Evolutionary conservation across 768 basidiomycete species (phyloP).

Genomic region (Hydnomerulius pinastri): DNA sequence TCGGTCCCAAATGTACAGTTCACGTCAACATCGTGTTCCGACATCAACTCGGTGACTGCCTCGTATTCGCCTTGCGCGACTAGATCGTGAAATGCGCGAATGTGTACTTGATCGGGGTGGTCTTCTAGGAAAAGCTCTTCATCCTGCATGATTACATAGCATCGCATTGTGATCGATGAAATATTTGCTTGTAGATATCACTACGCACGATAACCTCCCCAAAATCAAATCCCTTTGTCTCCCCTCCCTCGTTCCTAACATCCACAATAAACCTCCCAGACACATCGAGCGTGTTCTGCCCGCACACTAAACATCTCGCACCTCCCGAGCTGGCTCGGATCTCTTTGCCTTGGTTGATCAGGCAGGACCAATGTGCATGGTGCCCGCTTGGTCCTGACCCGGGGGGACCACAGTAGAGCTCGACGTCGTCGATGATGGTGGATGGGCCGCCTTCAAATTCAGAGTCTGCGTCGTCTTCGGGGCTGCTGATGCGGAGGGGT

Average conservation of each 20-base stretch:
- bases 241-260: slow-evolving; percentile 28
- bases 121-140: slow-evolving; percentile 22
- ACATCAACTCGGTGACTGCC: slow-evolving; percentile 16
- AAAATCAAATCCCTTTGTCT: slow-evolving; percentile 27
- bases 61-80: slow-evolving; percentile 23
- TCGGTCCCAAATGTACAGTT: slow-evolving; percentile 21
- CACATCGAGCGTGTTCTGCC: slow-evolving; percentile 14
- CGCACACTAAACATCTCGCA: slow-evolving; percentile 17
- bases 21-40: slow-evolving; percentile 22
- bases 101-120: slow-evolving; percentile 16
- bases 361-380: slow-evolving; percentile 29
- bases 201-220: slow-evolving; percentile 26
- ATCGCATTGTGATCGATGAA: not conserved
- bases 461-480: slow-evolving; percentile 1
- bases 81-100: slow-evolving; percentile 27
- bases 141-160: slow-evolving; percentile 12
- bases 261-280: slow-evolving; percentile 25
- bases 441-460: slow-evolving; percentile 1
- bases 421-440: slow-evolving; percentile 25
- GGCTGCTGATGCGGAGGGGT: slow-evolving; percentile 12
- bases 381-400: slow-evolving; percentile 23
- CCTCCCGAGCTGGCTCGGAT: not conserved
- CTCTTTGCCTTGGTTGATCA: slow-evolving; percentile 21
- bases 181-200: too few relatives aligned
- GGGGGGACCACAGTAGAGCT: slow-evolving; percentile 22